Conservation (phyloP, 2,329 filamentous ascomycete species). For the Claviceps spartinae region DNA sequence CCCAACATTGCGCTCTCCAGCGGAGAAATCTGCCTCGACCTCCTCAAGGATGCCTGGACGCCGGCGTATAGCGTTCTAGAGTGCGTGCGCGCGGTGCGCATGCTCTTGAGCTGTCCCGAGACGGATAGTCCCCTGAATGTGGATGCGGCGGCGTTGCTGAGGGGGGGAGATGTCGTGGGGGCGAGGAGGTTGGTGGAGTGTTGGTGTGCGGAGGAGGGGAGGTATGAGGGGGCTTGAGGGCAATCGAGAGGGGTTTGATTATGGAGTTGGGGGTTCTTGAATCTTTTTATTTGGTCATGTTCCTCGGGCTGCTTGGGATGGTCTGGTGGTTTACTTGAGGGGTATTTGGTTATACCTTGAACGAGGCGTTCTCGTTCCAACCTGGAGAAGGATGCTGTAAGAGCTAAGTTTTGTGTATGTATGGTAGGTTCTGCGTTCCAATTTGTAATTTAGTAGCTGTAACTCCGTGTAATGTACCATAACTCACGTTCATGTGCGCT, state of each 20-base stretch:
- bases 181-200: slow-evolving; percentile 58
- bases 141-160: slow-evolving; percentile 58
- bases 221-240: slow-evolving; percentile 22
- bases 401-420: too few relatives aligned
- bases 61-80: slow-evolving; percentile 71
- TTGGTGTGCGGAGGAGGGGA: slow-evolving; percentile 38
- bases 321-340: too few relatives aligned
- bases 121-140: slow-evolving; percentile 67
- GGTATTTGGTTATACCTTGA: too few relatives aligned
- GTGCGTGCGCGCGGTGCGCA: slow-evolving; percentile 57
- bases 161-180: slow-evolving; percentile 53
- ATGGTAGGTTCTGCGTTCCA: too few relatives aligned
- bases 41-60: slow-evolving; percentile 69
- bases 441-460: too few relatives aligned
- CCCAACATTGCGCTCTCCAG: slow-evolving; percentile 59
- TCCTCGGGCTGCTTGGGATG: background rate
- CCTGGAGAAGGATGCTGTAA: too few relatives aligned
- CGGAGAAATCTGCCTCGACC: slow-evolving; percentile 88
- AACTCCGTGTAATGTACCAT: too few relatives aligned
- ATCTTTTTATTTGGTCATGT: background rate
- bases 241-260: background rate
- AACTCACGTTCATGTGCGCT: too few relatives aligned
- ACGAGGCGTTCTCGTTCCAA: too few relatives aligned
- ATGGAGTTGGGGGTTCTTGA: background rate
- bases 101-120: slow-evolving; percentile 51